A percentile compares a stretch with the other conserved stretches of the same genome.
Evolutionary conservation across 352 stramenopile genomes (phyloP).

Genomic region (Thraustochytrium sp.): DNA sequence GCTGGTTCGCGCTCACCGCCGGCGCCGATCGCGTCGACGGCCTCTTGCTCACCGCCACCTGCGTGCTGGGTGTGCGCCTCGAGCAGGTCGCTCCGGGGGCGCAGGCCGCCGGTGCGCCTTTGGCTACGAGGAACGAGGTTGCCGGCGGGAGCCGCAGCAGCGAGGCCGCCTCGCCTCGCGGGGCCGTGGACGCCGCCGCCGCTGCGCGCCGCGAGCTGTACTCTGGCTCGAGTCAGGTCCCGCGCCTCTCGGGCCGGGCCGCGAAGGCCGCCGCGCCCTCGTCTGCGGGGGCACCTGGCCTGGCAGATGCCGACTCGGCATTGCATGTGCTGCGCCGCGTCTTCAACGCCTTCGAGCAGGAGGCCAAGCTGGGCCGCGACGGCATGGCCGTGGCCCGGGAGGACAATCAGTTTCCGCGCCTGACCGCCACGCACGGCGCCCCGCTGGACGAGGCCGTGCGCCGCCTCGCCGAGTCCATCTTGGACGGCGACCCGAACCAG

Average conservation of each 20-base stretch:
- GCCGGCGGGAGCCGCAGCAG: neutral
- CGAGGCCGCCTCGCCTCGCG: neutral
- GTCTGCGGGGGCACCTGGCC: too few species aligned
- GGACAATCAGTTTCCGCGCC: neutral
- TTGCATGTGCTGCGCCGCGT: neutral
- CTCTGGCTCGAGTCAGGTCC: neutral
- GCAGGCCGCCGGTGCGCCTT: too few species aligned
- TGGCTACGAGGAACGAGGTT: neutral
- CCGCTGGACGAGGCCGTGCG: neutral
- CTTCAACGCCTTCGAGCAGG: slow-evolving; percentile 7
- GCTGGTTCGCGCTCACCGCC: neutral
- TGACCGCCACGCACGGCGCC: neutral
- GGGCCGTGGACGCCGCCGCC: neutral
- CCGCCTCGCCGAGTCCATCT: neutral
- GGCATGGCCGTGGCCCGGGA: neutral
- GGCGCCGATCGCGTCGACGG: neutral
- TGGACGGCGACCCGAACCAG: neutral
- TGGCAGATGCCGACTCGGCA: neutral
- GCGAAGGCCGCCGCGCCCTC: too few species aligned
- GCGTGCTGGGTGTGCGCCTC: neutral
- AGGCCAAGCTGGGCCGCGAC: neutral
- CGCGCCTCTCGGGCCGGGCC: too few species aligned
- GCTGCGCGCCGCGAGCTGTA: neutral
- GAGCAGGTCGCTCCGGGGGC: neutral
- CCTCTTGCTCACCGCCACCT: neutral